Conservation (phyloP, 2,329 filamentous ascomycete species). For the Bipolaris sorokiniana region DNA sequence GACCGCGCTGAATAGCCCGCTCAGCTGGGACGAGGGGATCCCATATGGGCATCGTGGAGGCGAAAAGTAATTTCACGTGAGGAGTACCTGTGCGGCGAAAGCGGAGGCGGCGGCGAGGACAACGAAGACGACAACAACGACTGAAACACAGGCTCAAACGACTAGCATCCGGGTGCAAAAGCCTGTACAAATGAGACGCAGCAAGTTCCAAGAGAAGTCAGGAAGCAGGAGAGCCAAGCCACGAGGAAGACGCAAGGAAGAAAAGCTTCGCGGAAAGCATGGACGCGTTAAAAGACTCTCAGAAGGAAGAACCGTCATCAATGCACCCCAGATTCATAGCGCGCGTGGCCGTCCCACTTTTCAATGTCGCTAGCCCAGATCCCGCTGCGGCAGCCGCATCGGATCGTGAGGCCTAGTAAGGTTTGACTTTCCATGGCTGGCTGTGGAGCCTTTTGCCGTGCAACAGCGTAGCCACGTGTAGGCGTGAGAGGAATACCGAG, state of each 20-base stretch:
- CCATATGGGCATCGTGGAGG: slow-evolving; percentile 27
- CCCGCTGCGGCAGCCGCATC: slow-evolving; percentile 4
- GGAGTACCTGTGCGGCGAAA: not conserved
- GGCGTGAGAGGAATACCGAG: not conserved
- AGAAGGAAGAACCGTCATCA: slow-evolving; percentile 21
- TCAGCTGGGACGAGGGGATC: slow-evolving; percentile 39
- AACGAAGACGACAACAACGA: not conserved
- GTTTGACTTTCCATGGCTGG: not conserved
- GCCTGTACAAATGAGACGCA: not conserved
- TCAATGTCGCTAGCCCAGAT: not conserved
- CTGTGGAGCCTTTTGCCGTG: not conserved
- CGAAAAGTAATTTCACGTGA: not conserved
- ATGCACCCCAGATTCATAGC: slow-evolving; percentile 32
- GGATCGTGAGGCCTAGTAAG: not conserved
- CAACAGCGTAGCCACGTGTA: not conserved
- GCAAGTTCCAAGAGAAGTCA: not conserved
- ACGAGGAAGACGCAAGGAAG: slow-evolving; percentile 8
- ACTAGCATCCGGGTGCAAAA: too few relatives aligned
- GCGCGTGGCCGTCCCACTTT: slow-evolving; percentile 9
- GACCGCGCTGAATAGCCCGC: slow-evolving; percentile 35
- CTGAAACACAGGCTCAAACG: not conserved
- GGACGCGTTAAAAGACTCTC: slow-evolving; percentile 17
- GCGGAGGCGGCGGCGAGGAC: not conserved
- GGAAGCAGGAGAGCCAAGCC: slow-evolving; percentile 1
- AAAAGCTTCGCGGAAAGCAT: slow-evolving; percentile 19